These are phyloP conservation scores for Hemisphaericaspora xylanilytica DNA, from an alignment of 1,139 yeast species.

Conservation along the genomic window DNA sequence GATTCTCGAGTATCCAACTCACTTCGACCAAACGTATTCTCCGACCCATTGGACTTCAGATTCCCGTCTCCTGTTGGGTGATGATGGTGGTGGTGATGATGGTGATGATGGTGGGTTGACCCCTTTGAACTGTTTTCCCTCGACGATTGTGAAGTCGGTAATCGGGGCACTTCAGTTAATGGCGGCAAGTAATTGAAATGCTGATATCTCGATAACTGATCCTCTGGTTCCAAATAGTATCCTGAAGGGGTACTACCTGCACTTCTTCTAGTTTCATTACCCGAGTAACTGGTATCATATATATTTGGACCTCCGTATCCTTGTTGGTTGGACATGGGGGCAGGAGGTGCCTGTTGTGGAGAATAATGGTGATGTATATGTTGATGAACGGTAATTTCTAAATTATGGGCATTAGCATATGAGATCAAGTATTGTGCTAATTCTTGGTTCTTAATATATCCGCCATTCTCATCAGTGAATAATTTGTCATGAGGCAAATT, in stretches of 20 bases:
- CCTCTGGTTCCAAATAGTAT: conserved; percentile 49
- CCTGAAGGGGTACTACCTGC: conserved; percentile 10
- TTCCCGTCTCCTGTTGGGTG: conserved; percentile 1
- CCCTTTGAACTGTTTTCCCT: conserved; percentile 4
- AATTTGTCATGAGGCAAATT: conserved; percentile 22
- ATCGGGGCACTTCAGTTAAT: conserved; percentile 65
- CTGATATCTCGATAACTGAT: conserved; percentile 56
- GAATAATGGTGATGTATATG: conserved; percentile 74
- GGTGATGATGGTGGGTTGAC: conserved; percentile 5
- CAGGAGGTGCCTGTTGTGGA: conserved; percentile 48
- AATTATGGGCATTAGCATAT: conserved; percentile 58
- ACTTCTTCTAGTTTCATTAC: conserved; percentile 5
- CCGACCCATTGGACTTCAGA: neutral
- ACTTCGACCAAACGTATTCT: neutral
- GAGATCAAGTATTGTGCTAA: conserved; percentile 56
- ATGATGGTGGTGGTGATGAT: conserved; percentile 10
- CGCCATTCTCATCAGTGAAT: conserved; percentile 36
- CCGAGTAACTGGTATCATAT: conserved; percentile 6
- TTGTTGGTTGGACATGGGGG: conserved; percentile 31
- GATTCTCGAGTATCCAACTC: conserved; percentile 27
- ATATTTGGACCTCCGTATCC: neutral
- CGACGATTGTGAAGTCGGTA: conserved; percentile 54
- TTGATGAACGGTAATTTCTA: conserved; percentile 75
- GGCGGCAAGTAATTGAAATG: conserved; percentile 77
- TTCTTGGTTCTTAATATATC: conserved; percentile 50